Evolutionary conservation across 2,329 filamentous ascomycete genomes (phyloP).

Genomic region (Nannizzia gypsea): DNA sequence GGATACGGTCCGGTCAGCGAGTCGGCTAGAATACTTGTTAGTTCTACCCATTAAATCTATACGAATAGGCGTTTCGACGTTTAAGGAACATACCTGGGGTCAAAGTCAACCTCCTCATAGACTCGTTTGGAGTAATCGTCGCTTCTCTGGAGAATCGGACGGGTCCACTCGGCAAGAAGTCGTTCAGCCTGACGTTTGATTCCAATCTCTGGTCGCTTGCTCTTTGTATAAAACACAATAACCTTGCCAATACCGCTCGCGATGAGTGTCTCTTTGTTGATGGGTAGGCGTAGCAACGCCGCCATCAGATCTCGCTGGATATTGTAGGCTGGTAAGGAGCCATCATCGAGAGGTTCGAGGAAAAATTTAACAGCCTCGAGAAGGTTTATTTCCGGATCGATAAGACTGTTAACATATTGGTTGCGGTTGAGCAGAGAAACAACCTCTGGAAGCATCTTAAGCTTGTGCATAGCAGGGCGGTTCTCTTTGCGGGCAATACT

Average conservation of each 20-base stretch:
- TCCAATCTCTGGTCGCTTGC: constrained; percentile 70
- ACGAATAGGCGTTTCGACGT: not conserved
- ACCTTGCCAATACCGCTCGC: constrained; percentile 94
- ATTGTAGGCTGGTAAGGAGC: constrained; percentile 87
- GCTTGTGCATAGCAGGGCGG: constrained; percentile 78
- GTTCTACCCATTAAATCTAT: not conserved
- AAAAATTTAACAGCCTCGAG: constrained; percentile 94
- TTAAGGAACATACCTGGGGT: constrained; percentile 37
- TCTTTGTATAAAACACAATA: constrained; percentile 92
- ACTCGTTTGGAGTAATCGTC: constrained; percentile 86
- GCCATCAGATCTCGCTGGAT: constrained; percentile 92
- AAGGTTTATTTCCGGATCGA: constrained; percentile 91
- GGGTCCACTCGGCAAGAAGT: constrained; percentile 88
- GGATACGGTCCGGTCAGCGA: constrained; percentile 24
- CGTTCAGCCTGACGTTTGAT: constrained; percentile 93
- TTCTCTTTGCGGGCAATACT: constrained; percentile 67
- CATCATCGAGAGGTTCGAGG: constrained; percentile 87
- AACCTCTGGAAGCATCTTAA: constrained; percentile 86
- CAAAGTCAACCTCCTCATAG: constrained; percentile 47
- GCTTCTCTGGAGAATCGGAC: constrained; percentile 83
- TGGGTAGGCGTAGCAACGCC: constrained; percentile 65
- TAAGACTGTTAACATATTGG: constrained; percentile 64
- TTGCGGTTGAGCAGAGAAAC: constrained; percentile 80
- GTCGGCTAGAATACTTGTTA: constrained; percentile 23
- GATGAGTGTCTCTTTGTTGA: constrained; percentile 80